Conservation (phyloP, 2,329 filamentous ascomycete species). For the Tolypocladium tundrense region DNA sequence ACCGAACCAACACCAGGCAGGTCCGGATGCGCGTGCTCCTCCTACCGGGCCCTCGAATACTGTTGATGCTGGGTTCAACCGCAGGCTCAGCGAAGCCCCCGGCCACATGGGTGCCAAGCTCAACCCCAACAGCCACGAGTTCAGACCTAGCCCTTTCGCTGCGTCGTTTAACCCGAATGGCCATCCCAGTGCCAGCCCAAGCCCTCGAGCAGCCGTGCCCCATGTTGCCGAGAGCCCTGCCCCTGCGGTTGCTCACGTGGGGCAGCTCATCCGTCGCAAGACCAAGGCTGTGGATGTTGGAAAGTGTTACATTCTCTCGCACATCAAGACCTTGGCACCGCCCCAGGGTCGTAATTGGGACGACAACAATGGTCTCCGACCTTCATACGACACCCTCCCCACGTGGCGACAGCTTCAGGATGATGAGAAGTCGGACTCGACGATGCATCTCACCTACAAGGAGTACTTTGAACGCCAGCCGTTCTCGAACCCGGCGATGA, state of each 20-base stretch:
- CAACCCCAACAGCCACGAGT: constrained; percentile 63
- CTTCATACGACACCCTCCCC: constrained; percentile 73
- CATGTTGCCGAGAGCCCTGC: constrained; percentile 25
- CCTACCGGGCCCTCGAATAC: constrained; percentile 62
- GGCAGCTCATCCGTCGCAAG: constrained; percentile 57
- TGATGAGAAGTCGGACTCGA: constrained; percentile 59
- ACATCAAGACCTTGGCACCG: constrained; percentile 43
- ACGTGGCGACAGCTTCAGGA: constrained; percentile 69
- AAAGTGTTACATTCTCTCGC: constrained; percentile 48
- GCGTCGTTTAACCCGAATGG: constrained; percentile 67
- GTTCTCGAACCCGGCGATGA: constrained; percentile 44
- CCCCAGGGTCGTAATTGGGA: constrained; percentile 52
- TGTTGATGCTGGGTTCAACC: constrained; percentile 40
- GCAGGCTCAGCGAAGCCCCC: constrained; percentile 40
- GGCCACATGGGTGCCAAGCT: constrained; percentile 45
- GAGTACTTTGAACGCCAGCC: constrained; percentile 68
- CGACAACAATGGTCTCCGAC: constrained; percentile 72
- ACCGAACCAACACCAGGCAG: constrained; percentile 39
- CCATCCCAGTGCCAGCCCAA: constrained; percentile 57
- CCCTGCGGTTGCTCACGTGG: constrained; percentile 12
- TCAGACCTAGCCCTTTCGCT: constrained; percentile 75
- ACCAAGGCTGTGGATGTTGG: constrained; percentile 60
- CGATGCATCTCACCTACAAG: constrained; percentile 58
- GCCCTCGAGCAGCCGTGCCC: constrained; percentile 55
- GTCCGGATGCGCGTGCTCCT: constrained; percentile 58